Evolutionary conservation across 257 asterid species (phyloP), one percentile per base, ranked within the genome.

Genomic region (Ballota nigra): DNA sequence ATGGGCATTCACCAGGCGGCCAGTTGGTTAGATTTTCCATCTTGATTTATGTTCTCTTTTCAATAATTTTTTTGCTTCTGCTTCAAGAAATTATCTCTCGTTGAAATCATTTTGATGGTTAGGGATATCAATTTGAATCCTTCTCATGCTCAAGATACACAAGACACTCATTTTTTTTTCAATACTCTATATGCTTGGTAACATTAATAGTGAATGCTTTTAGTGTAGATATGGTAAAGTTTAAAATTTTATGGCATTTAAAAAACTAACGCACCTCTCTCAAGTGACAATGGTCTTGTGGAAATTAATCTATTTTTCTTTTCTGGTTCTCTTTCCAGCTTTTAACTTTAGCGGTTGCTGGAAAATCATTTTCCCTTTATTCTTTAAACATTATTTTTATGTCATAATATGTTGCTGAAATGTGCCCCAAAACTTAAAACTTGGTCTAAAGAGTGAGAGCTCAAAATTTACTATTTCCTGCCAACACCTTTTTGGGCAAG

Each of bases 1-100:
- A 91, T 20, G 98, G 96, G 64, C 89, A 80, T 70, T 95, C 99
- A 79, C 95, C 99, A 36, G 98, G 99, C 28, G 99, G 98, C 73
- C 99, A 95, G 80, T 73, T 94, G 99, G 99, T 91, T 74, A 73
- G 90, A 68, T 49, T 69, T 60, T 45, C 19, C 52, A 61, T 15
- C 51, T 60, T 31, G 73, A 12, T 52, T 52, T 20, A n/a, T 47
- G 5, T 56, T 75, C 66, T 66, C 33, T 29, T 28, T 47, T 58
- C 66, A 12, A 33, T 40, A 19, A 23, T 1, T 77, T 43, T 4
- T 47, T 34, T 73, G 53, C 8, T 47, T 7, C 43, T 33, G 52
- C 52, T 33, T 71, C 53, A 23, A 28, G 33, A 45, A 33, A 6
- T 51, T 10, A 2, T 58, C 55, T 41, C 55, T 22, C 43, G 8